These are phyloP conservation scores for Daldinia childiae DNA, from an alignment of 495 filamentous ascomycete species.

Conservation along the genomic window DNA sequence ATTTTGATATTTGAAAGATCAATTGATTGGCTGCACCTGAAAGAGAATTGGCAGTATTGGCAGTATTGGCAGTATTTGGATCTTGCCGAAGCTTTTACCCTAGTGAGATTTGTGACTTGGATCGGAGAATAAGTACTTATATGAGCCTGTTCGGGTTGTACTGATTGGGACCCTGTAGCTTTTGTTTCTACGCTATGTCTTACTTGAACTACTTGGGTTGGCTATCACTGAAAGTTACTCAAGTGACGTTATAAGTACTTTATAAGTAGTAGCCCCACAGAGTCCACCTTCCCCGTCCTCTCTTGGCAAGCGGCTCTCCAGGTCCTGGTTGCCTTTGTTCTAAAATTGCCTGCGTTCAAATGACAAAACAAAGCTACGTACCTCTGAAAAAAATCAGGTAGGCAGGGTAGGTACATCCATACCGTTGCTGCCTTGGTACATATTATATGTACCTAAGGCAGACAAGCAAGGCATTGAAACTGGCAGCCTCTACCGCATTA, in stretches of 20 bases:
- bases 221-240: not conserved
- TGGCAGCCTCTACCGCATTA: slow-evolving; percentile 19
- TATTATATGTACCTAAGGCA: not conserved
- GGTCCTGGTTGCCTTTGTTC: slow-evolving; percentile 9
- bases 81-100: slow-evolving; percentile 18
- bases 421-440: not conserved
- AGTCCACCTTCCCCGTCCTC: slow-evolving; percentile 2
- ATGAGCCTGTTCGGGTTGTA: slow-evolving; percentile 2
- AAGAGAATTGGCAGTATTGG: slow-evolving; percentile 30
- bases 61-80: slow-evolving; percentile 30
- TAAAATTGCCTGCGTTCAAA: slow-evolving; percentile 11
- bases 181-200: not conserved
- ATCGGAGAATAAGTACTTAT: slow-evolving; percentile 26
- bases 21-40: slow-evolving; percentile 32
- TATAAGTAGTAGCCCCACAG: slow-evolving; percentile 3
- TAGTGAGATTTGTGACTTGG: slow-evolving; percentile 10
- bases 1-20: slow-evolving; percentile 2
- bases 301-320: slow-evolving; percentile 33
- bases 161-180: not conserved
- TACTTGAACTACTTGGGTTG: slow-evolving; percentile 6
- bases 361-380: slow-evolving; percentile 3
- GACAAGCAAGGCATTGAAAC: slow-evolving; percentile 8
- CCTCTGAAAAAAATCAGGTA: not conserved
- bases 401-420: no score
- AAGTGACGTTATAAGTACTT: slow-evolving; percentile 36